Conservation (phyloP, 2,329 filamentous ascomycete species). For the Fusarium avenaceum region DNA sequence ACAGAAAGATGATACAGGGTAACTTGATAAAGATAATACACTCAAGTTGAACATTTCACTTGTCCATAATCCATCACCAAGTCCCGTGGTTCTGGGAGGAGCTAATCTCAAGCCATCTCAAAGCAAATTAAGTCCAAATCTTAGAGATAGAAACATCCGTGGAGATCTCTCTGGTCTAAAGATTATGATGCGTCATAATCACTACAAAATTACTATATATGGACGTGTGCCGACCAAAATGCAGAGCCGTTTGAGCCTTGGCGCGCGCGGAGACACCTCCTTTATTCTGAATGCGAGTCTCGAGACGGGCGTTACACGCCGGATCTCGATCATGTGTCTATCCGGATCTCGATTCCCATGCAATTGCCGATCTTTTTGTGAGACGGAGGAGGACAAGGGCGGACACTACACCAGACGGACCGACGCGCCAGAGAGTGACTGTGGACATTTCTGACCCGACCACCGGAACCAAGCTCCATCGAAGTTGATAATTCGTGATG, state of each 20-base stretch:
- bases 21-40: not conserved
- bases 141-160: not conserved
- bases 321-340: slow-evolving; percentile 35
- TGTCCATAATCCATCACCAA: not conserved
- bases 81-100: not conserved
- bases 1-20: slow-evolving; percentile 3
- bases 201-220: slow-evolving; percentile 21
- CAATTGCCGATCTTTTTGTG: slow-evolving; percentile 34
- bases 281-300: not conserved
- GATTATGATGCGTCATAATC: slow-evolving; percentile 25
- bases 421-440: not conserved
- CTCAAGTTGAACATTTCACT: slow-evolving; percentile 3
- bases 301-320: slow-evolving; percentile 17
- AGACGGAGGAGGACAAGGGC: slow-evolving; percentile 14
- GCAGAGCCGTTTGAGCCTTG: slow-evolving; percentile 30
- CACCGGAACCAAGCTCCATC: not conserved
- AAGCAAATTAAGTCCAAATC: not conserved
- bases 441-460: not conserved
- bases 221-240: slow-evolving; percentile 7
- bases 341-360: slow-evolving; percentile 34
- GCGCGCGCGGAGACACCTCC: slow-evolving; percentile 10
- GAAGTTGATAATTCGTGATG: not conserved
- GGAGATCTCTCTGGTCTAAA: not conserved
- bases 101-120: not conserved
- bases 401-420: slow-evolving; percentile 15